phyloP scores from a whole-genome alignment of 202 grass and related monocot species.

The Brachypodium distachyon region DNA sequence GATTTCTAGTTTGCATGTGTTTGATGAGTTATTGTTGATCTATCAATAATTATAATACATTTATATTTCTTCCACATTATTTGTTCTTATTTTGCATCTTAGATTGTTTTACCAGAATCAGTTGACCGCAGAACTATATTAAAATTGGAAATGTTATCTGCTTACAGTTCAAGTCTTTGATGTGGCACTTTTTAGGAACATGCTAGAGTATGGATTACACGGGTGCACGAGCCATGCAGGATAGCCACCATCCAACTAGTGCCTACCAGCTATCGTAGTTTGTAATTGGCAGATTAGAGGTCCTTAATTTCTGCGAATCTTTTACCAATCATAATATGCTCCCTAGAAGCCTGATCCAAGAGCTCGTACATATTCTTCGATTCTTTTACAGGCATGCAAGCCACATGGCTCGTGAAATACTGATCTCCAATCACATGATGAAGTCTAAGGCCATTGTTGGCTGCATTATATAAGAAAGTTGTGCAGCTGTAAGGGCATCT shows the following conservation, averaged over 20 bases:
- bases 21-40: neutral
- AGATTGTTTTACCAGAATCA: neutral
- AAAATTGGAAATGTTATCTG: constrained; percentile 1
- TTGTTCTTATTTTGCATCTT: neutral
- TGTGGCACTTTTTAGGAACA: constrained; percentile 18
- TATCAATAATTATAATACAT: neutral
- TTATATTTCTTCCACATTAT: neutral
- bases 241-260: neutral
- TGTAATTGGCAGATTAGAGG: neutral
- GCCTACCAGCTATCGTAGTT: neutral
- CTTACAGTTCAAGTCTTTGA: constrained; percentile 39
- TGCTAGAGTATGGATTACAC: neutral
- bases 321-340: neutral
- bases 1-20: neutral
- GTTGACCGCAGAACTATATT: neutral
- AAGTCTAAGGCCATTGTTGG: neutral
- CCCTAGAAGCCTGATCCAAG: constrained; percentile 14
- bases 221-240: neutral
- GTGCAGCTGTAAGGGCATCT: neutral
- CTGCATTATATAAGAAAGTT: neutral
- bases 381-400: neutral
- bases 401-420: constrained; percentile 5
- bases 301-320: neutral
- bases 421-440: neutral
- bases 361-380: neutral